Base-by-base conservation (phyloP, 2,329 filamentous ascomycete genomes). In the Verruconis gallopava region DNA sequence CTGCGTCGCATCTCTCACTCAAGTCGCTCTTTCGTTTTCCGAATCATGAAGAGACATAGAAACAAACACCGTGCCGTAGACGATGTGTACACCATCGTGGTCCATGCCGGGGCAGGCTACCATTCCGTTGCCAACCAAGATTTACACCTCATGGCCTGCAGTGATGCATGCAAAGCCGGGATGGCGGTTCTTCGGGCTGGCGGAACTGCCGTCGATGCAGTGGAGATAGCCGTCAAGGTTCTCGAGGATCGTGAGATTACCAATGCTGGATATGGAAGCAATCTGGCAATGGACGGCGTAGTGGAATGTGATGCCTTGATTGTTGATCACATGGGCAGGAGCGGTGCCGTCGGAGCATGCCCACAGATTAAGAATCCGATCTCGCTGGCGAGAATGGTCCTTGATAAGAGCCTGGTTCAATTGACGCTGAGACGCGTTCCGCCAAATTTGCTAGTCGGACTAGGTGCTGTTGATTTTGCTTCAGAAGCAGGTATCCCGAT, bases 221-320 rank as follows among this genome's bases (percentile, higher is more conserved):
- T 95, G 17, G 91, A 95, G 60, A 80, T 82, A 39, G 85, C 91
- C 21, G 77, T 98, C 53, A 84, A 81, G 50, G 70, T 85, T 15
- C 75, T 98, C 14, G 91, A 98, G 62, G 85, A 98, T 57, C 79
- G 82, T 44, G 86, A 95, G 53, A 93, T 98, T 50, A 98, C 93
- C 25, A 98, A 98, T 58, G 84, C 89, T 28, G 91, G 91, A 0
- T 96, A 83, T 57, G 91, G 93, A 37, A 98, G 91, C 62, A 98
- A 98, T 53, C 67, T 98, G 18, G 80, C 85, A 35, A 83, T 93
- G 48, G 81, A 95, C 51, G 91, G 91, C 1, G 75, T 78, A 1
- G 91, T 96, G 11, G 91, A 98, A 59, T 93, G 88, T 51, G 91
- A 98, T 66, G 91, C 91, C 43, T 88, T 85, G 1, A 75, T 98